These are phyloP conservation scores for Aspergillus sclerotialis DNA, from an alignment of 2,329 filamentous ascomycete genomes.

Conservation along the genomic window DNA sequence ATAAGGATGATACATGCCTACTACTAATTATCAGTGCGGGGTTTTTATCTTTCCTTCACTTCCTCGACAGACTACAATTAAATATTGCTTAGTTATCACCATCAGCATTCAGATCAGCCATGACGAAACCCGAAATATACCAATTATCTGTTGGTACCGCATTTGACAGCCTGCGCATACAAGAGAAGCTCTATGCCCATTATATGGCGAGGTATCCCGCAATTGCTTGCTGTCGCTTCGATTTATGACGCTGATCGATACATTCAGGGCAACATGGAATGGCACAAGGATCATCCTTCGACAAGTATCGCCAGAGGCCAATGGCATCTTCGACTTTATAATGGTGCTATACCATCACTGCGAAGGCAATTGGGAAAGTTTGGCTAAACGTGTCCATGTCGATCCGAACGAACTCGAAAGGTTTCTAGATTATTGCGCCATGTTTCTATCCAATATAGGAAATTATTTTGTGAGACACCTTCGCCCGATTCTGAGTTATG, in stretches of 20 bases:
- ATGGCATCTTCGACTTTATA: constrained; percentile 50
- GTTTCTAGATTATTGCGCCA: constrained; percentile 37
- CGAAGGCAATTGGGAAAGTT: constrained; percentile 43
- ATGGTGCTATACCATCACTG: constrained; percentile 42
- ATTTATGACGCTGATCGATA: not conserved
- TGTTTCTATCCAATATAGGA: constrained; percentile 49
- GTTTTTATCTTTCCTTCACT: not conserved
- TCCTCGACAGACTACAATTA: no score
- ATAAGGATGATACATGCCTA: no score
- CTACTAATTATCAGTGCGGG: not conserved
- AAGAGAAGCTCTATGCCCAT: constrained; percentile 16
- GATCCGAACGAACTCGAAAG: constrained; percentile 34
- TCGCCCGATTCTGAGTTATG: no score
- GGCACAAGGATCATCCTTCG: constrained; percentile 48
- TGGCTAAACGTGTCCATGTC: constrained; percentile 24
- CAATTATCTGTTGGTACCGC: constrained; percentile 7
- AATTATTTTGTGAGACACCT: constrained; percentile 36
- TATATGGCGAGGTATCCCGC: constrained; percentile 11
- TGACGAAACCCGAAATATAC: constrained; percentile 4
- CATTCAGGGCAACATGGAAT: constrained; percentile 9
- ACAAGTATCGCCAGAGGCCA: constrained; percentile 46
- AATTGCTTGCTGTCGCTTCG: constrained; percentile 6
- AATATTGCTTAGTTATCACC: not conserved
- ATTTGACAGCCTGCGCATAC: constrained; percentile 9
- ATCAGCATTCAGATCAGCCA: not conserved